Evolutionary conservation across 148 eudicot genomes (phyloP).

Genomic region (Talinum fruticosum): DNA sequence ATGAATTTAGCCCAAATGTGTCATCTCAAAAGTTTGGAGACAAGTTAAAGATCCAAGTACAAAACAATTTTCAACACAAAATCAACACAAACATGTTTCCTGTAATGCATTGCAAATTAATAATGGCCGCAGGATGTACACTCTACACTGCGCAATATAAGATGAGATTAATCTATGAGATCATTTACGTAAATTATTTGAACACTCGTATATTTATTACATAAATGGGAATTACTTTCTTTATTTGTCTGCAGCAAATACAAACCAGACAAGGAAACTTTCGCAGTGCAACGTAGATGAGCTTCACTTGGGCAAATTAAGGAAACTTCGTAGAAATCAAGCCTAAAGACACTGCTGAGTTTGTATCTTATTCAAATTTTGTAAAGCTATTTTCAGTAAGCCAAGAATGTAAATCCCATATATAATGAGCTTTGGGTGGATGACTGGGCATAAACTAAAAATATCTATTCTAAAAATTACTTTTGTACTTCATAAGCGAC

Average conservation of each 20-base stretch:
- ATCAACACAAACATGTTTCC: not conserved
- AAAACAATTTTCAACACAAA: slow-evolving; percentile 1
- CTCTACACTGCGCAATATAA: not conserved
- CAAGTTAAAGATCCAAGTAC: not conserved
- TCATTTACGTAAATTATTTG: not conserved
- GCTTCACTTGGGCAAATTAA: not conserved
- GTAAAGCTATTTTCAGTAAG: too few species aligned
- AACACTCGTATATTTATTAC: not conserved
- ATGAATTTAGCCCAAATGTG: slow-evolving; percentile 13
- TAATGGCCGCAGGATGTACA: not conserved
- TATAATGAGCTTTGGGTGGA: too few species aligned
- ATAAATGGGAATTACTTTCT: slow-evolving; percentile 1
- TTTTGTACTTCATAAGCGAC: too few species aligned
- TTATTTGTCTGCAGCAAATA: not conserved
- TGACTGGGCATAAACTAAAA: too few species aligned
- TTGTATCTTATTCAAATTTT: too few species aligned
- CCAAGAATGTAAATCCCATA: too few species aligned
- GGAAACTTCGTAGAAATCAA: too few species aligned
- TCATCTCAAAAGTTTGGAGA: not conserved
- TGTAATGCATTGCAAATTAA: not conserved
- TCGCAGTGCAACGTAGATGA: not conserved
- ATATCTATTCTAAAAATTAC: too few species aligned
- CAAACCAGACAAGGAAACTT: not conserved
- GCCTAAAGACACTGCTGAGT: too few species aligned
- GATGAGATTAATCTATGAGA: not conserved